Evolutionary conservation across 2,329 filamentous ascomycete genomes (phyloP), one percentile per base, ranked within the genome.

Genomic region (Akanthomyces lecanii): DNA sequence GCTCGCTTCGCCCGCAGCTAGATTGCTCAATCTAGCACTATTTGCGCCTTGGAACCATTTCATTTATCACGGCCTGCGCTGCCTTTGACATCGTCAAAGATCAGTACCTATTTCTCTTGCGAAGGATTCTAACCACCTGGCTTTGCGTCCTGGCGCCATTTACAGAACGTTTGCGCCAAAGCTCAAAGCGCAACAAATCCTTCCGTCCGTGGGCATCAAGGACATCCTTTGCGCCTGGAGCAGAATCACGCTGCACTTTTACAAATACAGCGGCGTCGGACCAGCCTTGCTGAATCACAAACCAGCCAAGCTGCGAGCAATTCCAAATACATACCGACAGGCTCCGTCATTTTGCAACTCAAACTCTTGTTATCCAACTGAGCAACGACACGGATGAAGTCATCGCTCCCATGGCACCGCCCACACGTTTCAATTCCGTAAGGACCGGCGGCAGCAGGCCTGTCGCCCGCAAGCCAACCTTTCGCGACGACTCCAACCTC

Each of bases 401-500:
- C 55, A 16, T 30, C 30, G 33, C 56, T 33, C 23, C 23, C 56
- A 61, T 61, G 57, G 18, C 57, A 28, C 36, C 48, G 47, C 57
- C 47, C 11, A 44, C 47, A 52, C 57, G 57, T 36, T 61, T 61
- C 47, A 45, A 38, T 12, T 61, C 57, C 3, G 36, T 44, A 11
- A 51, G 25, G 48, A 25, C 12, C 57, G n/a, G 23, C 57, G n/a
- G 23, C 48, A 52, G 71, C 66, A 73, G 74, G 65, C 71, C 78
- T 23, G 67, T 72, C 63, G 70, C 74, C 65, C 68, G 68, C 50
- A 71, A 68, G 64, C 65, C 69, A 21, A 70, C 71, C 40, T 74
- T 83, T 69, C 76, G 79, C 64, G 80, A 82, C 69, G 82, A 84
- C 67, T 74, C 77, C 48, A 75, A 73, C 66, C 72, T 87, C 67